Evolutionary conservation across 1,139 yeast genomes (phyloP).

Genomic region (Hemisphaericaspora xylanilytica): DNA sequence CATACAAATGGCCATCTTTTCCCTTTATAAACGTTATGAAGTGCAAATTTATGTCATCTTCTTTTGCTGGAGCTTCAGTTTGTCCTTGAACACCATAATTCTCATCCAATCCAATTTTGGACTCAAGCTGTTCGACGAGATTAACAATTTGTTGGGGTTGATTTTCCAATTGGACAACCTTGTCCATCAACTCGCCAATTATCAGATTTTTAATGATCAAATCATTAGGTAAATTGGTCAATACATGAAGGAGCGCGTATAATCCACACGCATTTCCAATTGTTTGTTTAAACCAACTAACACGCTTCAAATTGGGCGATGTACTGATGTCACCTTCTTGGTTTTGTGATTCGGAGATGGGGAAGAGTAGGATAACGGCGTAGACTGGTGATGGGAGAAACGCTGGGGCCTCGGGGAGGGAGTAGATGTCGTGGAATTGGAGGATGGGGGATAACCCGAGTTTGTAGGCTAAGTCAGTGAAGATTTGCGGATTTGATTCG

Average conservation of each 20-base stretch:
- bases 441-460: constrained; percentile 65
- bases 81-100: constrained; percentile 68
- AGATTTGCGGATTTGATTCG: constrained; percentile 87
- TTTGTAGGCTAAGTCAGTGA: constrained; percentile 64
- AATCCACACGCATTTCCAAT: constrained; percentile 92
- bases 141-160: constrained; percentile 28
- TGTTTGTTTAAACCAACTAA: constrained; percentile 78
- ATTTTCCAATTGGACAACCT: constrained; percentile 23
- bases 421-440: constrained; percentile 76
- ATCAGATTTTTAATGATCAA: constrained; percentile 38
- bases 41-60: constrained; percentile 65
- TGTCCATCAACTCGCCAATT: constrained; percentile 27
- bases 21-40: constrained; percentile 73
- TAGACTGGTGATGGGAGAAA: constrained; percentile 80
- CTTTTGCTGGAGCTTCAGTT: constrained; percentile 76
- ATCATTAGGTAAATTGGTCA: constrained; percentile 59
- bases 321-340: constrained; percentile 22
- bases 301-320: constrained; percentile 13
- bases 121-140: constrained; percentile 55
- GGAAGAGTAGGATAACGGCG: constrained; percentile 77
- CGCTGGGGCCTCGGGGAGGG: constrained; percentile 67
- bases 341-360: constrained; percentile 50
- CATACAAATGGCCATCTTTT: constrained; percentile 61
- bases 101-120: constrained; percentile 46
- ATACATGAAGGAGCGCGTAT: constrained; percentile 77